A percentile compares a stretch with the other conserved stretches of the same genome.
Conservation (phyloP, 352 stramenopile species). For the Phytophthora fragariaefolia region DNA sequence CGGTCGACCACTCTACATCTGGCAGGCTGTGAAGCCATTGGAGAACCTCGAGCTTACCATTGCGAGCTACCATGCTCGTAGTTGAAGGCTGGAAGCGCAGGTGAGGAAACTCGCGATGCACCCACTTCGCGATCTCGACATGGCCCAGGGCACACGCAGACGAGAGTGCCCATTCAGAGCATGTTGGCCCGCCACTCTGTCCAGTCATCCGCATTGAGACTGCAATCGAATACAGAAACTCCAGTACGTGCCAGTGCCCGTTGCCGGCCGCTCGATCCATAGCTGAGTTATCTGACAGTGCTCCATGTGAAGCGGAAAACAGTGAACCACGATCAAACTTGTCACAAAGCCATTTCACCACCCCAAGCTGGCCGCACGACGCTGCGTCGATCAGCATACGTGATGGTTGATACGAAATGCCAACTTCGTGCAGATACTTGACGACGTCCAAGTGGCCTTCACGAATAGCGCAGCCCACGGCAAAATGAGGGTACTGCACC, state of each 20-base stretch:
- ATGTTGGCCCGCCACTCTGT: background rate
- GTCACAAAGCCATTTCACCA: background rate
- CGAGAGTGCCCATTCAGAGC: conserved; percentile 3
- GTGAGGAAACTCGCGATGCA: background rate
- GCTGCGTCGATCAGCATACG: conserved; percentile 4
- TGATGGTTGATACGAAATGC: background rate
- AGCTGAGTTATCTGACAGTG: background rate
- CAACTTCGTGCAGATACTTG: conserved; percentile 8
- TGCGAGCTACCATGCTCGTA: conserved; percentile 17
- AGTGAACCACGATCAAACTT: background rate
- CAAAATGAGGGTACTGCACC: conserved; percentile 20
- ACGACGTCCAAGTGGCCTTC: conserved; percentile 18
- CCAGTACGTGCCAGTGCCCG: background rate
- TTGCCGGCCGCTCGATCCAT: background rate
- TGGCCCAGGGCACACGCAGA: background rate
- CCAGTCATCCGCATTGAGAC: background rate
- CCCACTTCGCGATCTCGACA: background rate
- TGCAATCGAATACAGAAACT: background rate
- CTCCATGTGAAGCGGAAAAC: background rate
- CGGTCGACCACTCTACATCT: conserved; percentile 11
- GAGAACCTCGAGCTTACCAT: conserved; percentile 12
- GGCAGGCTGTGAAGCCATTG: conserved; percentile 21
- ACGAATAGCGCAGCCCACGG: conserved; percentile 10
- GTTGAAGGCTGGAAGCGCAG: conserved; percentile 1
- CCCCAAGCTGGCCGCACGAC: background rate